Base-by-base conservation (phyloP, 2,329 filamentous ascomycete species). In the Fusarium stilboides region DNA sequence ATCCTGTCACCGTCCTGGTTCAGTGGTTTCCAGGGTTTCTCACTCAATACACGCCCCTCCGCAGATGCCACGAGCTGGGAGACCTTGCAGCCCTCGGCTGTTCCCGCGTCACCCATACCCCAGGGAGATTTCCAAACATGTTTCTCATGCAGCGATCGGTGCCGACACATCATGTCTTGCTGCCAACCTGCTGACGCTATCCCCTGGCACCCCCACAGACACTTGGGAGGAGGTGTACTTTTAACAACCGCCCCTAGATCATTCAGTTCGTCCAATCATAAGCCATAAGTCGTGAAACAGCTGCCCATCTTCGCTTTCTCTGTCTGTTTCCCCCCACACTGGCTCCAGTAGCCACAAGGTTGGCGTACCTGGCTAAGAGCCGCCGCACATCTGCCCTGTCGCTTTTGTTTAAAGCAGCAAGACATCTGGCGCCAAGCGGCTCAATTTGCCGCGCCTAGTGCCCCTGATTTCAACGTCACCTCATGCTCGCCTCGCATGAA, bases 221-320 rank as follows among this genome's bases (percentile, higher is more conserved):
- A 57, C 65, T 59, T 70, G 66, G 75, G 68, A 76, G 78, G 79
- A 81, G 82, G 82, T 80, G 82, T 85, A 81, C 80, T 81, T 83
- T 82, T 82, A 79, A 74, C 72, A 69, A 63, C 73, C 73, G 71
- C 77, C 72, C 69, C 71, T 72, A 77, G 75, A 75, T 75, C 74
- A 67, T 76, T 75, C 61, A 56, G 51, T 54, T 72, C 72, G 72
- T 81, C 85, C 86, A 88, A 87, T 88, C 85, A 87, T 84, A 80
- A 81, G 73, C 83, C 84, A 79, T 85, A 80, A 80, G 76, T 81
- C 80, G 78, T 84, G 78, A 81, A 82, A 82, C 77, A 79, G 71
- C 76, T 77, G 75, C 77, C 77, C 55, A 52, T 54, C 49, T 54
- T 59, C 49, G 44, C 56, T 50, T 22, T 56, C 60, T 62, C 61